Conservation (phyloP, 805 yeast species). For the Ogataea ganodermae region DNA sequence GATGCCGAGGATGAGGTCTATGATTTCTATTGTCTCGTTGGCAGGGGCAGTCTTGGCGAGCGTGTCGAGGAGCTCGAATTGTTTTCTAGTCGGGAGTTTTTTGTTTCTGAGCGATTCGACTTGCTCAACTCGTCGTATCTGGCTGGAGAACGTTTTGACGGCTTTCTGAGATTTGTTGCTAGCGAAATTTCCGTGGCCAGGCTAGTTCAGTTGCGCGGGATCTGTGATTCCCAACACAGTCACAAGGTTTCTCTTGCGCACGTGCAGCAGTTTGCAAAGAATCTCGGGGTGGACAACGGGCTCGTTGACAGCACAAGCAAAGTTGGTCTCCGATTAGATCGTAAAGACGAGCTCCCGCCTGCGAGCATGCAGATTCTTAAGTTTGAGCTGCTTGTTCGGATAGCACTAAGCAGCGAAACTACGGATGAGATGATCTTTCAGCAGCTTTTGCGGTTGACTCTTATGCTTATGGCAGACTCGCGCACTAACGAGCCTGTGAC, state of each 20-base stretch:
- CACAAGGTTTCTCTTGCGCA: not conserved
- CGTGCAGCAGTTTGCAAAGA: conserved; percentile 5
- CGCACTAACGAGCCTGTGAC: conserved; percentile 17
- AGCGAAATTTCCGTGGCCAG: conserved; percentile 1
- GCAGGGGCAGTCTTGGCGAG: conserved; percentile 11
- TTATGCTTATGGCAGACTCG: conserved; percentile 17
- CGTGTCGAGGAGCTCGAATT: not conserved
- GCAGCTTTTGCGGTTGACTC: conserved; percentile 2
- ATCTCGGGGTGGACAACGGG: conserved; percentile 12
- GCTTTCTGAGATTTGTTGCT: conserved; percentile 8
- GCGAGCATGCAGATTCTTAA: conserved; percentile 16
- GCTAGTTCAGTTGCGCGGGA: not conserved
- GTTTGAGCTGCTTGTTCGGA: conserved; percentile 11
- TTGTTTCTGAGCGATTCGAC: not conserved
- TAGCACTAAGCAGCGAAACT: conserved; percentile 1
- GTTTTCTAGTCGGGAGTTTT: conserved; percentile 6
- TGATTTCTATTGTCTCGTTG: conserved; percentile 20
- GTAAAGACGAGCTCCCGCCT: conserved; percentile 13
- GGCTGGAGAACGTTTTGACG: conserved; percentile 3
- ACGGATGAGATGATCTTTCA: not conserved
- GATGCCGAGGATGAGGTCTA: conserved; percentile 13
- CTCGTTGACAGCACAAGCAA: not conserved
- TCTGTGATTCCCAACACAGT: not conserved
- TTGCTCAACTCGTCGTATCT: not conserved
- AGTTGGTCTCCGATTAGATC: conserved; percentile 11